Evolutionary conservation across 2,329 filamentous ascomycete species (phyloP).

Genomic region (Monosporascus sp.): DNA sequence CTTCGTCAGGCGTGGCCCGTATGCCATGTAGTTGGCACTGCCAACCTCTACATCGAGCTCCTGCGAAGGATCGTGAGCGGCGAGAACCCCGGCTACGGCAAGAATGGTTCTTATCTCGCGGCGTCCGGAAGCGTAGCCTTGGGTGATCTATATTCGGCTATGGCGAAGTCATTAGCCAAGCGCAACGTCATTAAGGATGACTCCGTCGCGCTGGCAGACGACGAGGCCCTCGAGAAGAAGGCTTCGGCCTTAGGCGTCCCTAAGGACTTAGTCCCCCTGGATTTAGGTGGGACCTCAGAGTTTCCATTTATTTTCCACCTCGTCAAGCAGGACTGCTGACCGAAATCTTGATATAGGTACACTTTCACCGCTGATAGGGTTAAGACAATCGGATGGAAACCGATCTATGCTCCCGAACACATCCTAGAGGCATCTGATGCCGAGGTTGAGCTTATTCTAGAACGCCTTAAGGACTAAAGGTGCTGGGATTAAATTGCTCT

Average conservation of each 20-base stretch:
- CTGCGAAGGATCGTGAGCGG: constrained; percentile 37
- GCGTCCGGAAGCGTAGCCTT: constrained; percentile 43
- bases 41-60: constrained; percentile 39
- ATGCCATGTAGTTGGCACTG: constrained; percentile 44
- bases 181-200: constrained; percentile 33
- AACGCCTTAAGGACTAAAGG: constrained; percentile 7
- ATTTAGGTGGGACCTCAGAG: constrained; percentile 38
- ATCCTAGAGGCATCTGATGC: constrained; percentile 39
- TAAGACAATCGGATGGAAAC: constrained; percentile 38
- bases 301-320: not conserved
- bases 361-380: constrained; percentile 37
- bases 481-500: not conserved
- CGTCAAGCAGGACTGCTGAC: not conserved
- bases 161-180: constrained; percentile 36
- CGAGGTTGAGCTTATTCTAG: constrained; percentile 41
- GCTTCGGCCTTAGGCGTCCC: constrained; percentile 31
- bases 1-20: constrained; percentile 44
- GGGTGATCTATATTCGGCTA: constrained; percentile 43
- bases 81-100: constrained; percentile 32
- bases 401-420: constrained; percentile 36
- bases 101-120: constrained; percentile 46
- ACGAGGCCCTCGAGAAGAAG: constrained; percentile 33
- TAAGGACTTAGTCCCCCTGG: constrained; percentile 31
- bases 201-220: constrained; percentile 30
- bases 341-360: constrained; percentile 26